A percentile compares a stretch with the other conserved stretches of the same genome.
phyloP scores from a whole-genome alignment of 768 basidiomycete genomes.

The Boletales sp. region DNA sequence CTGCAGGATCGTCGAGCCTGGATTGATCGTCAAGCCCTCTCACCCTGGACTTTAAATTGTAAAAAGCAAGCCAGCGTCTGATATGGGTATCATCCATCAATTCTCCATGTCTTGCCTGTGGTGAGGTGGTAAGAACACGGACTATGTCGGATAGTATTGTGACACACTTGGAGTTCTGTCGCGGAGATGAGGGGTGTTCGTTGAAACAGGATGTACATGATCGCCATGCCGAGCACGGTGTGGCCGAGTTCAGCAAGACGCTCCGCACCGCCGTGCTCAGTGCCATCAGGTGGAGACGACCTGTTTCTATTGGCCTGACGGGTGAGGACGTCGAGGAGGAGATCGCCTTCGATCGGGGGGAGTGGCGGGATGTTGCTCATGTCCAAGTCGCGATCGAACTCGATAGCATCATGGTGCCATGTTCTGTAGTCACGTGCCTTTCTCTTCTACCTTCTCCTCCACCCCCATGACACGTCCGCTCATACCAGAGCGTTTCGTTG shows the following conservation, averaged over 20 bases:
- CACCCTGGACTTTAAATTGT: slow-evolving; percentile 51
- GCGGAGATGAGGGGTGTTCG: slow-evolving; percentile 42
- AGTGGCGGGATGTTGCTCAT: slow-evolving; percentile 42
- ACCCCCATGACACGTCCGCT: slow-evolving; percentile 39
- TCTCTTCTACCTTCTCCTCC: background rate
- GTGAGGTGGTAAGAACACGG: background rate
- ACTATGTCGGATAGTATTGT: background rate
- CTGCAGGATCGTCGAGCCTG: slow-evolving; percentile 36
- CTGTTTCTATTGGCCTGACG: slow-evolving; percentile 39
- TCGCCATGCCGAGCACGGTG: slow-evolving; percentile 47
- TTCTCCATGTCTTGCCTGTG: slow-evolving; percentile 23
- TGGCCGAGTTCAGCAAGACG: slow-evolving; percentile 59
- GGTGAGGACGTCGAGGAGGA: slow-evolving; percentile 57
- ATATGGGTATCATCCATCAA: slow-evolving; percentile 39
- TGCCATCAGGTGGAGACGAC: slow-evolving; percentile 34
- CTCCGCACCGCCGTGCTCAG: slow-evolving; percentile 52
- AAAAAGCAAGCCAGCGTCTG: slow-evolving; percentile 47
- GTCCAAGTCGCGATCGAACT: slow-evolving; percentile 7
- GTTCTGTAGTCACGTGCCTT: slow-evolving; percentile 15
- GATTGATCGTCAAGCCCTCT: slow-evolving; percentile 40
- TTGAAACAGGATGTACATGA: slow-evolving; percentile 48
- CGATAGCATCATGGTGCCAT: too few relatives aligned
- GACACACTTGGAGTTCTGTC: slow-evolving; percentile 43
- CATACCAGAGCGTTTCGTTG: slow-evolving; percentile 71
- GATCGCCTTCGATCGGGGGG: slow-evolving; percentile 54